Conservation (phyloP, 2,329 filamentous ascomycete genomes). For the Aschersonia sp. region DNA sequence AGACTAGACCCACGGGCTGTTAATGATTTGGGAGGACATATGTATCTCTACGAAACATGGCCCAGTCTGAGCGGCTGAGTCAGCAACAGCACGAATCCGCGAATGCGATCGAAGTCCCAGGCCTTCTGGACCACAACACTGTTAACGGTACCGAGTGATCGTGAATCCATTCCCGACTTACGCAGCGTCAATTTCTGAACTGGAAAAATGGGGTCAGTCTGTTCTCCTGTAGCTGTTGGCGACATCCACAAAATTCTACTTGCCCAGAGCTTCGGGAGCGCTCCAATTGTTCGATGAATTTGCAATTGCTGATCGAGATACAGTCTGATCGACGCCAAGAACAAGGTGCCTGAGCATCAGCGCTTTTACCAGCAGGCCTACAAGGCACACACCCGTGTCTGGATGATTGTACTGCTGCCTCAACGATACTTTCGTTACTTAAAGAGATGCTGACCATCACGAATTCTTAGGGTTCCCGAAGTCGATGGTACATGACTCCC, state of each 20-base stretch:
- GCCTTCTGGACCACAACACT: conserved; percentile 13
- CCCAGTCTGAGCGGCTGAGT: conserved; percentile 15
- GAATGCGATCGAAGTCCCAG: conserved; percentile 15
- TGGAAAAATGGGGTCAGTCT: conserved; percentile 26
- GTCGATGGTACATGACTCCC: conserved; percentile 49
- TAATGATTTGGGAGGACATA: no score
- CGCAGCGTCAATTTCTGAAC: conserved; percentile 2
- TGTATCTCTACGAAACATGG: neutral
- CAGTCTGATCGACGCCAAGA: conserved; percentile 55
- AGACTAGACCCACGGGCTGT: no score
- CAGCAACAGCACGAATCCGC: conserved; percentile 23
- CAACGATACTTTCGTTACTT: no score
- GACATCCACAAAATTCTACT: no score
- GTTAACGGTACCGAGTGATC: conserved; percentile 5
- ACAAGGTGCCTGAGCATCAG: conserved; percentile 65
- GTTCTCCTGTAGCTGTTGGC: no score
- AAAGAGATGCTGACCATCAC: conserved; percentile 3
- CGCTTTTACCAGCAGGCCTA: conserved; percentile 61
- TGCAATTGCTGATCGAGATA: conserved; percentile 1
- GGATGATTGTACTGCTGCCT: conserved; percentile 50
- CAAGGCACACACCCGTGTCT: conserved; percentile 53
- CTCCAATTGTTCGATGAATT: neutral
- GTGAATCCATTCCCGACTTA: neutral
- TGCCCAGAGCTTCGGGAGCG: neutral
- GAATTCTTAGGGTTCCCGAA: conserved; percentile 42